A percentile compares a stretch with the other conserved stretches of the same genome.
These are phyloP conservation scores for Mrakia frigida DNA, from an alignment of 768 basidiomycete genomes.

Conservation along the genomic window DNA sequence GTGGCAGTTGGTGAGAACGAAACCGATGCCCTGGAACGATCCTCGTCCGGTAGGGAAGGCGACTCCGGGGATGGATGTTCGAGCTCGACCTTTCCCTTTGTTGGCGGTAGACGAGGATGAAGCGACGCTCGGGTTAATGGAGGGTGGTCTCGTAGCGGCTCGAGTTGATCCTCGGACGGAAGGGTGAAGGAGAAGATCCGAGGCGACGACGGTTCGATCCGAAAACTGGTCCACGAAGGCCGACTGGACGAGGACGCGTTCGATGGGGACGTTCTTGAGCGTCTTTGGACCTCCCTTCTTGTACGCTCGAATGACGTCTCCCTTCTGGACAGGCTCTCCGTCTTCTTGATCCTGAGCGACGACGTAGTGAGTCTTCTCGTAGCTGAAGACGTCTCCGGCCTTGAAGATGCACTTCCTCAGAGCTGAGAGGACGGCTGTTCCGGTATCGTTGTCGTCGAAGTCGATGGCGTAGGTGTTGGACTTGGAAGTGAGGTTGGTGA, in stretches of 20 bases:
- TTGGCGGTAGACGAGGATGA: background rate
- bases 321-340: background rate
- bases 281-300: background rate
- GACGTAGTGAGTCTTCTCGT: background rate
- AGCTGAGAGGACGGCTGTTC: background rate
- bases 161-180: background rate
- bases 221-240: background rate
- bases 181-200: background rate
- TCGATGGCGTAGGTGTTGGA: background rate
- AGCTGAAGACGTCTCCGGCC: background rate
- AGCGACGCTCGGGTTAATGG: background rate
- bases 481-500: background rate
- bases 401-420: background rate
- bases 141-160: background rate
- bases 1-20: background rate
- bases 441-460: background rate
- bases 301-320: background rate
- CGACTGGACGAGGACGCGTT: background rate
- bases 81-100: too few species aligned
- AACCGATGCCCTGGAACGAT: background rate
- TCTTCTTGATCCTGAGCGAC: background rate
- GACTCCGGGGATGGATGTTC: background rate
- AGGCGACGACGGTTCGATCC: background rate
- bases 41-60: background rate
- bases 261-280: background rate